A percentile compares a stretch with the other conserved stretches of the same genome.
These are phyloP conservation scores for Sideroxylon spinosum DNA, from an alignment of 179 eudicot genomes.

Conservation along the genomic window DNA sequence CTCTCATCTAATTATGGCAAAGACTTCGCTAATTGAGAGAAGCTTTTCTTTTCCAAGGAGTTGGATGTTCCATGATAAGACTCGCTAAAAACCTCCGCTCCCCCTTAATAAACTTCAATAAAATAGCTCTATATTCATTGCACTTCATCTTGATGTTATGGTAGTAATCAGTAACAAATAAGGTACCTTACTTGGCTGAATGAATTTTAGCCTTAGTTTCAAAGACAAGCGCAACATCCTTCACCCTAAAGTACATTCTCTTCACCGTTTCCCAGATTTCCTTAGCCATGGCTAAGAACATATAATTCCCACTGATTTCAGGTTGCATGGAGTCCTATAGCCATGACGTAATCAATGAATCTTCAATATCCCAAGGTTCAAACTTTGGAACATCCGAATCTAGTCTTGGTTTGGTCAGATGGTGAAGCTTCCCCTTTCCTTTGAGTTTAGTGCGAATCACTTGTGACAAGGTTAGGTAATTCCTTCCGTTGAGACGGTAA, in stretches of 20 bases:
- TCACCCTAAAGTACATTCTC: neutral
- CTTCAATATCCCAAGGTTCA: neutral
- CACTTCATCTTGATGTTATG: neutral
- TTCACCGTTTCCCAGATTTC: neutral
- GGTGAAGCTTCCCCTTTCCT: neutral
- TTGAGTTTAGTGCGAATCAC: neutral
- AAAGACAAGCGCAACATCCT: neutral
- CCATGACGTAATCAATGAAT: slow-evolving; percentile 1
- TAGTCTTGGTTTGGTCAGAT: neutral
- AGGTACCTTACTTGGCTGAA: neutral
- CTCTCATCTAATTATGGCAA: no score
- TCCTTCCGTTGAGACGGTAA: neutral
- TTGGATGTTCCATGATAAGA: neutral
- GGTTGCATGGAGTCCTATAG: neutral
- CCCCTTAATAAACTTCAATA: neutral
- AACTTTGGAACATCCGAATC: neutral
- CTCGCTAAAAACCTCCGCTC: neutral
- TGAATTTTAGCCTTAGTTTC: neutral
- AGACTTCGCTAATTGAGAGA: neutral
- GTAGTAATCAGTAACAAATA: neutral
- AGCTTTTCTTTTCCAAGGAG: neutral
- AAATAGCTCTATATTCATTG: neutral
- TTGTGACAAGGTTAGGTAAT: neutral
- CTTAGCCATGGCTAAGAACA: neutral
- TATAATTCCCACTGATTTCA: neutral